These are phyloP conservation scores for Paramecium tetraurelia DNA, from an alignment of 73 alveolate genomes.

Conservation along the genomic window DNA sequence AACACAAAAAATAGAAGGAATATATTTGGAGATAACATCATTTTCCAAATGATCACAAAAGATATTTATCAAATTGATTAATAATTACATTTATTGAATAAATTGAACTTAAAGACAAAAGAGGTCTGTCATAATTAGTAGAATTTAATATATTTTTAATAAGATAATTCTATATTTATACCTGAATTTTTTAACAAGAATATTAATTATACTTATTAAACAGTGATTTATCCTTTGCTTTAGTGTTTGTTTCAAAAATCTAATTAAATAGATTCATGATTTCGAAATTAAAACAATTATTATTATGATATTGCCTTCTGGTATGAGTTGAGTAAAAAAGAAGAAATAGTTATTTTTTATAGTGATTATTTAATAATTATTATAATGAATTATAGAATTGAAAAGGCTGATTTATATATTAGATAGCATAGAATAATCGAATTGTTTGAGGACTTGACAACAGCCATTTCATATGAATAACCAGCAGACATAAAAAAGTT, in stretches of 20 bases:
- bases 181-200: too few species aligned
- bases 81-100: not conserved
- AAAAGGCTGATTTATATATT: constrained; percentile 68
- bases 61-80: not conserved
- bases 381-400: constrained; percentile 46
- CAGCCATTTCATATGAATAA: constrained; percentile 66
- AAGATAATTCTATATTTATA: too few species aligned
- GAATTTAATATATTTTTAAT: too few species aligned
- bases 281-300: not conserved
- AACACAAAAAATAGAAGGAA: not conserved
- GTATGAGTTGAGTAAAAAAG: too few species aligned
- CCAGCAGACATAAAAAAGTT: constrained; percentile 64
- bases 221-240: too few species aligned
- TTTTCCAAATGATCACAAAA: not conserved
- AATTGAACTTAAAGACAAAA: not conserved
- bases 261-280: too few species aligned
- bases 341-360: not conserved
- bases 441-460: constrained; percentile 65
- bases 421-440: constrained; percentile 68
- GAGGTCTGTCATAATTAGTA: not conserved
- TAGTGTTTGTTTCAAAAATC: too few species aligned
- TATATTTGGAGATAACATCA: not conserved
- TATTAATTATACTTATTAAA: too few species aligned
- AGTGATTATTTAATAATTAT: not conserved
- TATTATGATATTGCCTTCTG: too few species aligned